Percentiles rank a stretch among this genome's conserved stretches.
Conservation (phyloP, 768 basidiomycete genomes). For the Russula emetica region DNA sequence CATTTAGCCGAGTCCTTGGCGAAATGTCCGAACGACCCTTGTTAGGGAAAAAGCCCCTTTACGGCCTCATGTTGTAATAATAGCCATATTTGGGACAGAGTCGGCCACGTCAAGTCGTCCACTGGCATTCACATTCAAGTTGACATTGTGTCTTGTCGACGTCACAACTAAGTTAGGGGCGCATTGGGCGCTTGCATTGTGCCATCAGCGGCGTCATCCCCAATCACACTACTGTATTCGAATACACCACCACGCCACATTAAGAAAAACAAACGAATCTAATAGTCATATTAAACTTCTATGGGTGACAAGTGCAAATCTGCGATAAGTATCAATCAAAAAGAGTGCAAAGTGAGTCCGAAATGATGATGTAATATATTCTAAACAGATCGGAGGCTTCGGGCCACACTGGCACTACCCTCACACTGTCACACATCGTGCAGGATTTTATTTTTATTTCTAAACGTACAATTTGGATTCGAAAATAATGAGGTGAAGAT, state of each 20-base stretch:
- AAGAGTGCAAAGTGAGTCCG: neutral
- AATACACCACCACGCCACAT: neutral
- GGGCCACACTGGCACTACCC: no score
- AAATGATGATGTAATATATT: neutral
- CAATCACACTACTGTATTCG: neutral
- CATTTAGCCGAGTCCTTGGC: neutral
- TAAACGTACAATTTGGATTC: no score
- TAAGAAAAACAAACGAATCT: neutral
- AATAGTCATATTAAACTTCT: neutral
- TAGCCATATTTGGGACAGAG: neutral
- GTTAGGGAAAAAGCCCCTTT: conserved; percentile 14
- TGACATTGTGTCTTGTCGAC: no score
- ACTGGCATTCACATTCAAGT: no score
- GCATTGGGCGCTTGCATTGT: no score
- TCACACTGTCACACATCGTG: no score
- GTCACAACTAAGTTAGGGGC: no score
- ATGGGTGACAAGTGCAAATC: neutral
- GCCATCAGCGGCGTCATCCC: neutral
- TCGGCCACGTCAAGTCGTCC: no score
- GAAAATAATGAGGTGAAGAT: no score
- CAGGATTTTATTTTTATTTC: no score
- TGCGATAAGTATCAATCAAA: neutral
- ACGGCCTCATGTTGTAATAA: neutral
- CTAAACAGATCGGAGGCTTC: no score
- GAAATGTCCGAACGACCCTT: conserved; percentile 4